Base-by-base conservation (phyloP, 2,329 filamentous ascomycete species). In the Fusarium coffeatum region DNA sequence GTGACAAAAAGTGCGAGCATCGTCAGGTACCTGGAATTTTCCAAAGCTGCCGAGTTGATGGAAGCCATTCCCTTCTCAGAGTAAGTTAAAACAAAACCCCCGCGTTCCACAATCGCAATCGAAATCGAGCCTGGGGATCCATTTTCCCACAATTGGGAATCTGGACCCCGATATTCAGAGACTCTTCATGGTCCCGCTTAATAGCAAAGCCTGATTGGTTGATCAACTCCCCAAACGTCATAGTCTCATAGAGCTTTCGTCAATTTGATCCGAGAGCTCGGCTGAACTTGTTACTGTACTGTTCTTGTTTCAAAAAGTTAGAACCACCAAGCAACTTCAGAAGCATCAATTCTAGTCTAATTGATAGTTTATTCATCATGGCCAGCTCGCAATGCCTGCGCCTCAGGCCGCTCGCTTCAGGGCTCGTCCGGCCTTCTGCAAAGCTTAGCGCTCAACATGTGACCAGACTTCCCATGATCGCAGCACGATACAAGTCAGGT, bases 401-500 rank as follows among this genome's bases (percentile, higher is more conserved):
- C 47, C 65, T 72, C 55, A 68, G 68, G 32, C 71, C 66, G 28
- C 66, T 77, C 41, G 69, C 59, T 42, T 68, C 65, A 5, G 64
- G 67, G 20, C 70, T 73, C 20, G 60, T 64, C 30, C 68, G 74
- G 27, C 74, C 72, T 32, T 72, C 69, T 18, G 58, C 68, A 30
- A 71, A 60, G 60, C 65, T 71, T 50, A 69, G 55, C 42, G 47
- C 49, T 41, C 64, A 64, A 20, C 30, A 34, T 40, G 62, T 68
- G 43, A 60, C 68, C 58, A 68, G 49, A 30, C 65, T 78, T 20
- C 70, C 74, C 45, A 55, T 53, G 55, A 71, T 69, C 45, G 68
- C 78, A 20, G 77, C 80, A 55, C 84, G 87, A 46, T 77, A 78
- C 78, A 88, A 87, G 76, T 89, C 87, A 6, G 87, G 86, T 0